These are phyloP conservation scores for Aspergillus haitiensis DNA, from an alignment of 495 filamentous ascomycete species.

Conservation along the genomic window DNA sequence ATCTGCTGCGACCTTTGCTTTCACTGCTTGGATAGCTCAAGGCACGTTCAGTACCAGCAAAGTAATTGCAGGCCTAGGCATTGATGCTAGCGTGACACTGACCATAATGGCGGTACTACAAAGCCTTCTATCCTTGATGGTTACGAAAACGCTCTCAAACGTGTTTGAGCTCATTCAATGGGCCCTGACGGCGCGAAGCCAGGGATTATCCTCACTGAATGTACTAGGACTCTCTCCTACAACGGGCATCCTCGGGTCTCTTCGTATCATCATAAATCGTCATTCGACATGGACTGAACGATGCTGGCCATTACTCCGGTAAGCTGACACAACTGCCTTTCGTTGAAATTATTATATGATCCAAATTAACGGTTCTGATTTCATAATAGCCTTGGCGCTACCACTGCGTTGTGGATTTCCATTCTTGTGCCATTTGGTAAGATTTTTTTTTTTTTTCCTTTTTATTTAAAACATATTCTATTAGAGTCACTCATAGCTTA, in stretches of 20 bases:
- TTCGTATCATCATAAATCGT: background rate
- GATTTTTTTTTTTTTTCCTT: background rate
- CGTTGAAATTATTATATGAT: background rate
- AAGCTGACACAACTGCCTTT: background rate
- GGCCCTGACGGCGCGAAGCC: background rate
- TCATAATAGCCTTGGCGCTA: too few species aligned
- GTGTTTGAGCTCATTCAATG: background rate
- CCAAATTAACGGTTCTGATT: background rate
- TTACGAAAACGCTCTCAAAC: background rate
- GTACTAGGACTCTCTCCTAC: background rate
- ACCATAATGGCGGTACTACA: background rate
- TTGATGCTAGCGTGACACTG: background rate
- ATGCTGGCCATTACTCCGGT: background rate
- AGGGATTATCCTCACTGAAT: background rate
- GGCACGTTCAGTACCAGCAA: background rate
- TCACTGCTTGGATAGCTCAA: background rate
- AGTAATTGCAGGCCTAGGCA: background rate
- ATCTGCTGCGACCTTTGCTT: background rate
- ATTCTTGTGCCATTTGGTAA: background rate
- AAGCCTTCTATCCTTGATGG: background rate
- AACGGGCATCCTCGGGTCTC: background rate
- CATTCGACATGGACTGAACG: background rate
- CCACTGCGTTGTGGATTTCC: background rate
- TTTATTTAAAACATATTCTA: background rate
- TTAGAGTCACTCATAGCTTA: background rate